Evolutionary conservation across 352 stramenopile genomes (phyloP).

Genomic region (Globisporangium nagaii): DNA sequence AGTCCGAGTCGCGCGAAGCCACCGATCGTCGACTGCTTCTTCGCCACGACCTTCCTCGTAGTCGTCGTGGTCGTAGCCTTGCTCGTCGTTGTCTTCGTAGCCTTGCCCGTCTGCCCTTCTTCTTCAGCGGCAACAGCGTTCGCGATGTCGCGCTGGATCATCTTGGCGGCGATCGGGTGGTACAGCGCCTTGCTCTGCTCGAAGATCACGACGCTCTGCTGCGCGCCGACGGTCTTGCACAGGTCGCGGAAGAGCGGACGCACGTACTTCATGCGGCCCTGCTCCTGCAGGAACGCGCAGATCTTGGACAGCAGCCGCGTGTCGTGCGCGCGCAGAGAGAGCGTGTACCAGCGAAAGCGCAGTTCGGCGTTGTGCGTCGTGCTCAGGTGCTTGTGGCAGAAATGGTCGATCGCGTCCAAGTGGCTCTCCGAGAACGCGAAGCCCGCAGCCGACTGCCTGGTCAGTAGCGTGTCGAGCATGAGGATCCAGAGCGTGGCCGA

Average conservation of each 20-base stretch:
- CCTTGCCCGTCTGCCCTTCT: no score
- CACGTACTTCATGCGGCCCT: constrained; percentile 76
- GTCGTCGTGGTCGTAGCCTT: background rate
- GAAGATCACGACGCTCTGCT: constrained; percentile 27
- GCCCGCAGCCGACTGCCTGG: background rate
- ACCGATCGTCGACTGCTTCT: background rate
- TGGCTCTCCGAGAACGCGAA: constrained; percentile 21
- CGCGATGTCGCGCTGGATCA: constrained; percentile 56
- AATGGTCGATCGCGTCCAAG: constrained; percentile 56
- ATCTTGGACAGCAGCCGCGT: constrained; percentile 33
- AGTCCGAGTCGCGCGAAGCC: background rate
- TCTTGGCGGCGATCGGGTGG: constrained; percentile 68
- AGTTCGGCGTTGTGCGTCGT: constrained; percentile 63
- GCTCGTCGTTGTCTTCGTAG: background rate
- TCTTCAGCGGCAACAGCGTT: background rate
- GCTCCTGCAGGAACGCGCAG: constrained; percentile 49
- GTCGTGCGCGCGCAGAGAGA: constrained; percentile 46
- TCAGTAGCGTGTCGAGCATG: constrained; percentile 49
- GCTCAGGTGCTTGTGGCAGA: constrained; percentile 34
- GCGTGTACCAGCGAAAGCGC: constrained; percentile 65
- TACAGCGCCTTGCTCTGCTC: constrained; percentile 53
- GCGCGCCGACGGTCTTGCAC: constrained; percentile 26
- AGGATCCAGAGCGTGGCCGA: constrained; percentile 49
- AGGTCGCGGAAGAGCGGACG: constrained; percentile 62
- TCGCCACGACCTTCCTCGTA: background rate